Base-by-base conservation (phyloP, 2,329 filamentous ascomycete genomes). In the Phaeoacremonium minimum region DNA sequence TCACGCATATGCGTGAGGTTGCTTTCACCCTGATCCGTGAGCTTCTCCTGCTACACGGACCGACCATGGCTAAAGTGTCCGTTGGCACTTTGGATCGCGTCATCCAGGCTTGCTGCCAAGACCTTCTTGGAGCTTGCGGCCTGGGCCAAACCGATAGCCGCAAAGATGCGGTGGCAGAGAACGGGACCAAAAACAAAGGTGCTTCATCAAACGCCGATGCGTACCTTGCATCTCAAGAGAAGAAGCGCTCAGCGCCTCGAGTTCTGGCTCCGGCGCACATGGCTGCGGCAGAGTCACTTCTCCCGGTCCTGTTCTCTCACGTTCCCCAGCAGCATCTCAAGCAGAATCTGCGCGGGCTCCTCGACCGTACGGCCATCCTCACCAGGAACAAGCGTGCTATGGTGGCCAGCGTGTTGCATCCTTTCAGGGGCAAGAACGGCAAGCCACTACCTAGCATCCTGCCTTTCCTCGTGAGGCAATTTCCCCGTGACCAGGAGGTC, bases 331-430 rank as follows among this genome's bases (percentile, higher is more conserved):
- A 78, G 33, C 71, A 79, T 52, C 62, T 95, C 26, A 75, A 84
- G n/a, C 77, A 83, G 7, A 77, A 84, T 3, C 55, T 87, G 15
- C 82, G 91, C 35, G 76, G 81, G 9, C 77, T 87, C 33, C 71
- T 95, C 44, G 88, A 96, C 52, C 84, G 86, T 45, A 87, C 86
- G 4, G 85, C 87, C 15, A 83, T 95, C 38, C 64, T 95, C 15
- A 75, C 71, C 5, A 71, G 73, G 41, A 73, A 83, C 56, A 81
- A 80, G 52, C 69, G 81, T 19, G 83, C 85, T 29, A 86, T 96
- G 75, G 53, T 93, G 9, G 80, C 88, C 6, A 91, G 87, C 56
- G 80, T 94, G 11, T 66, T 96, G 41, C 88, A 93, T 57, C 87
- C 88, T 1, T 77, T 81, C 58, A 64, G 79, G 44, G 68, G 80